phyloP scores from a whole-genome alignment of 257 asterid species.

The Solanum phureja region DNA sequence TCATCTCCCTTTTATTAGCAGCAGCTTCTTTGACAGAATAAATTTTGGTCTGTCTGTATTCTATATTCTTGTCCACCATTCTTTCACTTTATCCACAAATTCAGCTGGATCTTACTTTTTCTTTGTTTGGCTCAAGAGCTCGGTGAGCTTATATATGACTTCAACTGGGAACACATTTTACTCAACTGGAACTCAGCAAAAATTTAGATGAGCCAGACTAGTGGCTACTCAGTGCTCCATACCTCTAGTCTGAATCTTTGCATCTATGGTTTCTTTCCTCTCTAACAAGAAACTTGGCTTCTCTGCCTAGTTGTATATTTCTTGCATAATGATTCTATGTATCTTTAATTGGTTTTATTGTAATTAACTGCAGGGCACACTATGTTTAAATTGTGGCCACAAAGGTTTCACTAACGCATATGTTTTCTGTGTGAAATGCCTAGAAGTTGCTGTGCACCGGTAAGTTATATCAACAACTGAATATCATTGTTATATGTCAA shows the following conservation, averaged over 20 bases:
- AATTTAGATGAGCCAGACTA: background rate
- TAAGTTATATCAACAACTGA: background rate
- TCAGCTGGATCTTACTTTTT: background rate
- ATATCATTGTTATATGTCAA: background rate
- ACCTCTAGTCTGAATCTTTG: background rate
- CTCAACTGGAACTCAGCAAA: background rate
- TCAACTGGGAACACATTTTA: background rate
- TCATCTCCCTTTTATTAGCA: background rate
- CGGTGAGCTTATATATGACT: background rate
- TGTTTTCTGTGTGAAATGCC: constrained; percentile 9
- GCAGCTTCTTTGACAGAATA: background rate
- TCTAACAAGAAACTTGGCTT: background rate
- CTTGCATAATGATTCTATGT: background rate
- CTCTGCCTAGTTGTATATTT: background rate
- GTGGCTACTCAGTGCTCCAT: background rate
- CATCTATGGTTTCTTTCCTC: background rate
- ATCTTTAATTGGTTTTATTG: background rate
- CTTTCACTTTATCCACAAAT: background rate
- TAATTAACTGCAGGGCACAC: background rate
- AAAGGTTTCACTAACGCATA: background rate
- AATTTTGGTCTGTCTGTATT: background rate
- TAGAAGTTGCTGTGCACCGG: constrained; percentile 16
- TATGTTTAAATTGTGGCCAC: constrained; percentile 4
- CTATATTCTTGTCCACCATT: background rate
- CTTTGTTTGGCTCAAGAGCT: background rate